These are phyloP conservation scores for Entomortierella chlamydospora DNA, from an alignment of 192 early-diverging fungal species.

Conservation along the genomic window DNA sequence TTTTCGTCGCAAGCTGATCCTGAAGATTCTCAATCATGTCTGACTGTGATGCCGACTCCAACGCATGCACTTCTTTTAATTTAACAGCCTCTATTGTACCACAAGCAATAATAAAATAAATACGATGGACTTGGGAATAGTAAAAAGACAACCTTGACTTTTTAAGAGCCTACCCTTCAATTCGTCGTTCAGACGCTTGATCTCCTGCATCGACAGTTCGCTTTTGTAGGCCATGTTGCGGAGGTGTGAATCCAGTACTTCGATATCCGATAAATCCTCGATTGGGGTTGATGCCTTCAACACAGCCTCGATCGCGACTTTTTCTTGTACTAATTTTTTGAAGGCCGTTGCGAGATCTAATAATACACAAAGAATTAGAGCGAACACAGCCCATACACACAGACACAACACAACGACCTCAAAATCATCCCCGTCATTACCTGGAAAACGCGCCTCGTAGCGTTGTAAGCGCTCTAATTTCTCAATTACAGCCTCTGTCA, in stretches of 20 bases:
- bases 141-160: no score
- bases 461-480: constrained; percentile 48
- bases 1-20: constrained; percentile 38
- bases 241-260: constrained; percentile 54
- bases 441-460: constrained; percentile 56
- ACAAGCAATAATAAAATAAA: neutral
- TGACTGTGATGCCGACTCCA: constrained; percentile 43
- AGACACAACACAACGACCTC: no score
- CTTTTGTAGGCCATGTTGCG: constrained; percentile 53
- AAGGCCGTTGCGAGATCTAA: constrained; percentile 49
- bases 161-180: constrained; percentile 33
- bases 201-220: constrained; percentile 57
- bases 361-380: neutral
- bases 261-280: constrained; percentile 52
- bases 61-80: constrained; percentile 45
- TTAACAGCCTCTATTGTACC: constrained; percentile 22
- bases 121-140: no score
- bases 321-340: constrained; percentile 55
- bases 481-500: constrained; percentile 46
- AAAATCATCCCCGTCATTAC: constrained; percentile 15
- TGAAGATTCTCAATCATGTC: constrained; percentile 55
- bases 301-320: constrained; percentile 50
- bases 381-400: neutral
- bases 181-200: constrained; percentile 47
- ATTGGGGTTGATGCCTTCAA: constrained; percentile 47